Evolutionary conservation across 2,329 filamentous ascomycete genomes (phyloP), one percentile per base, ranked within the genome.

Genomic region (Cordyceps cateniannulata): DNA sequence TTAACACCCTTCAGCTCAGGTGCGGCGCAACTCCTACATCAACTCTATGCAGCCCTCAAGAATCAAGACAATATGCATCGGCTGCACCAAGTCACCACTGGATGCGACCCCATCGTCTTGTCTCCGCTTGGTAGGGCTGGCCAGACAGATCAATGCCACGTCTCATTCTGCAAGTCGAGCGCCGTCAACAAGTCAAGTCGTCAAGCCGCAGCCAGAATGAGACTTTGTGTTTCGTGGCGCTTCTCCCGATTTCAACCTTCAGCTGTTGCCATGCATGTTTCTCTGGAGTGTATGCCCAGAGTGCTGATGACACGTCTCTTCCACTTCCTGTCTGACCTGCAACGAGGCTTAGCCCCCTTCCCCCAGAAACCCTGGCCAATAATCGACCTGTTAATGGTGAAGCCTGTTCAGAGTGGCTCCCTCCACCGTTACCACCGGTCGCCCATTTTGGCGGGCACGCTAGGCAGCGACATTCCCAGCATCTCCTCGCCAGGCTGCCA

Each of bases 391-490:
- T 67, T 69, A 69, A 71, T 71, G 47, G 56, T 63, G 68, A 66
- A 70, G 69, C 69, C 69, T 71, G 62, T 49, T 61, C 10, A 38
- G 40, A 54, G 63, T 63, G 63, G 32, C 45, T 20, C 48, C 27
- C 8, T 32, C 48, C 47, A 58, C 47, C 22, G 9, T 20, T 18
- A 18, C 22, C 24, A 20, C 20, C n/a, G n/a, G 10, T 38, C 12
- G 22, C 52, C 38, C 48, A 18, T 35, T 35, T n/a, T 24, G 10
- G 29, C 40, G 54, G 54, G n/a, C n/a, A 35, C 48, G n/a, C 38
- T 52, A 50, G 69, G 69, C 69, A 71, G 62, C 69, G 64, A 61
- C 60, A 68, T 71, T 71, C 45, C 50, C 51, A 35, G 29, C 38
- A 14, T n/a, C 42, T 25, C 53, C 29, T 60, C 58, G 51, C 59